A percentile compares a stretch with the other conserved stretches of the same genome.
Conservation (phyloP, 495 filamentous ascomycete genomes). For the Penicillium paxilli region DNA sequence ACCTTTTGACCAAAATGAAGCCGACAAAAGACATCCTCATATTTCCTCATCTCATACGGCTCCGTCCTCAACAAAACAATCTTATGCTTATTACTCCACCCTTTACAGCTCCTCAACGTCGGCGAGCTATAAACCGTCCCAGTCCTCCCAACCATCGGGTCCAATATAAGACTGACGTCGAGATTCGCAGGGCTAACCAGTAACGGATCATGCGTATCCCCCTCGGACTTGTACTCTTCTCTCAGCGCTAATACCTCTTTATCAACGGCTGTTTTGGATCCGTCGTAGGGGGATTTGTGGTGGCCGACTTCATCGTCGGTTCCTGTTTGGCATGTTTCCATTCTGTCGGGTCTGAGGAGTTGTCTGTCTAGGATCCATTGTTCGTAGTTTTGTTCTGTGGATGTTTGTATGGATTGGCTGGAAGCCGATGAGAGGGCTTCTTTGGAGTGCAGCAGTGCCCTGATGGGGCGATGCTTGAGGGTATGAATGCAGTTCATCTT, state of each 20-base stretch:
- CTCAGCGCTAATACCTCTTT: constrained; percentile 23
- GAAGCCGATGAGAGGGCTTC: neutral
- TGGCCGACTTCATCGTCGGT: constrained; percentile 32
- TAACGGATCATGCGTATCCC: constrained; percentile 24
- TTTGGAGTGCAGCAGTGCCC: neutral
- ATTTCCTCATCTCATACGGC: constrained; percentile 21
- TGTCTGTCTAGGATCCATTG: constrained; percentile 20
- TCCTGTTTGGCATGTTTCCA: constrained; percentile 29
- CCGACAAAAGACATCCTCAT: constrained; percentile 20
- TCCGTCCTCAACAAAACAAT: constrained; percentile 15
- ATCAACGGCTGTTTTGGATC: constrained; percentile 20
- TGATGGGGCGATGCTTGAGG: neutral
- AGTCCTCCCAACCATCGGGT: constrained; percentile 15
- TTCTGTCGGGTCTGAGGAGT: constrained; percentile 23
- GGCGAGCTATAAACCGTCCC: constrained; percentile 12
- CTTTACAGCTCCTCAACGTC: constrained; percentile 19
- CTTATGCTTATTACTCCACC: constrained; percentile 27
- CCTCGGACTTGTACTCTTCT: constrained; percentile 27
- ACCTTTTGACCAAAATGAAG: neutral
- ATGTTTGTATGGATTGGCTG: neutral
- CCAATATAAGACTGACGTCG: constrained; percentile 23
- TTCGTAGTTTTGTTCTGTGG: neutral
- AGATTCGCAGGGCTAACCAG: constrained; percentile 29
- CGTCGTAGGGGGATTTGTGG: constrained; percentile 33
- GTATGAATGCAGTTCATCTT: neutral